These are phyloP conservation scores for Cinnamomum chago DNA, from an alignment of 164 flowering plant genomes.

Conservation along the genomic window DNA sequence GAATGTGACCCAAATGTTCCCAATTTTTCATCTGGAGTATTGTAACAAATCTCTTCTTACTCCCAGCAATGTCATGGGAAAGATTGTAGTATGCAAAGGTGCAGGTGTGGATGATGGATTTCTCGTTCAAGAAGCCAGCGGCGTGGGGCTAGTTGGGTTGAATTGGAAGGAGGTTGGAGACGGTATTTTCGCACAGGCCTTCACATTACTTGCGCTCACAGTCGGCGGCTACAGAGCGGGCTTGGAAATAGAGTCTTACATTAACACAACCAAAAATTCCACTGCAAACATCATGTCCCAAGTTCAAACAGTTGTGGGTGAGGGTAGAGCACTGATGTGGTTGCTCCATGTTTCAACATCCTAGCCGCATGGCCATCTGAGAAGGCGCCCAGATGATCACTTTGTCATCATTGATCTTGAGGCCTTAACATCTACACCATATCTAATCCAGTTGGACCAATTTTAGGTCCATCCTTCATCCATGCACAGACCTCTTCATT, in stretches of 20 bases:
- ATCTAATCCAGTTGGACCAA: too few relatives aligned
- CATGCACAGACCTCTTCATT: too few relatives aligned
- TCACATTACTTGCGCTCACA: background rate
- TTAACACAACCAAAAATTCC: background rate
- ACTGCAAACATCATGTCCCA: slow-evolving; percentile 1
- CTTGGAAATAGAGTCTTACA: background rate
- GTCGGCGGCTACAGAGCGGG: background rate
- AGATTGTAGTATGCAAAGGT: background rate
- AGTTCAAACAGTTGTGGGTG: slow-evolving; percentile 2
- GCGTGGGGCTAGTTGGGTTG: slow-evolving; percentile 6
- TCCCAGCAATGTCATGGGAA: slow-evolving; percentile 12
- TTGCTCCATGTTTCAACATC: slow-evolving; percentile 11
- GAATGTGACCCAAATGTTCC: background rate
- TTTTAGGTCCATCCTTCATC: too few relatives aligned
- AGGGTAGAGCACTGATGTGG: too few relatives aligned
- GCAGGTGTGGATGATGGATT: background rate
- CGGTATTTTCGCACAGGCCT: background rate
- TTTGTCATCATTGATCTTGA: too few relatives aligned
- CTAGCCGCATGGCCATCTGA: slow-evolving; percentile 2
- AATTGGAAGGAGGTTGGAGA: background rate
- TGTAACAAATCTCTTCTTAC: background rate
- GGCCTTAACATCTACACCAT: too few relatives aligned
- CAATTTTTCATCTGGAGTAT: background rate
- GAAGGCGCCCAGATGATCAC: background rate
- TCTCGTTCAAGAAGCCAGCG: slow-evolving; percentile 4